These are phyloP conservation scores for Malus hybrid DNA, from an alignment of 331 rosid species.

Conservation along the genomic window DNA sequence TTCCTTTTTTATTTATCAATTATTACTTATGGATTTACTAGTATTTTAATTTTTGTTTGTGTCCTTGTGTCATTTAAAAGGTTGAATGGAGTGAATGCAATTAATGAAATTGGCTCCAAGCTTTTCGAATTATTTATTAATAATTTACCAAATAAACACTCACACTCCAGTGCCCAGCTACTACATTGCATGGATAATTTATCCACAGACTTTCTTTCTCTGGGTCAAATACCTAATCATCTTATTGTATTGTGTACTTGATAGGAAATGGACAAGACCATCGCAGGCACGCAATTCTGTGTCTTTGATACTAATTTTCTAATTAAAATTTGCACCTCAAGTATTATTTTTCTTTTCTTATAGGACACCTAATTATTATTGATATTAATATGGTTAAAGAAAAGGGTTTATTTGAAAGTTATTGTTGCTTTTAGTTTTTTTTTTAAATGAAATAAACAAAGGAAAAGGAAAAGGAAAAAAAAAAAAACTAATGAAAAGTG, in stretches of 20 bases:
- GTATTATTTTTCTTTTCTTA: not conserved
- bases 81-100: slow-evolving; percentile 26
- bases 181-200: not conserved
- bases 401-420: not conserved
- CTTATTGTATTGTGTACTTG: not conserved
- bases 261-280: not conserved
- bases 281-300: not conserved
- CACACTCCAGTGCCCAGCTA: not conserved
- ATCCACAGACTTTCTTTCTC: not conserved
- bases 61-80: slow-evolving; percentile 36
- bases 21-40: not conserved
- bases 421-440: not conserved
- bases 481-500: not conserved
- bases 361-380: not conserved
- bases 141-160: not conserved
- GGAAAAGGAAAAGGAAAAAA: not conserved
- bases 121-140: not conserved
- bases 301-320: not conserved
- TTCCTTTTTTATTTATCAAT: too few species aligned
- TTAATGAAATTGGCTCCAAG: slow-evolving; percentile 48
- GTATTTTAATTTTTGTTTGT: not conserved
- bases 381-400: too few species aligned
- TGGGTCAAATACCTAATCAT: slow-evolving; percentile 17
- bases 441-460: not conserved
- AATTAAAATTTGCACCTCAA: not conserved